These are phyloP conservation scores for Cyamopsis tetragonoloba DNA, from an alignment of 306 rosid genomes.

Conservation along the genomic window DNA sequence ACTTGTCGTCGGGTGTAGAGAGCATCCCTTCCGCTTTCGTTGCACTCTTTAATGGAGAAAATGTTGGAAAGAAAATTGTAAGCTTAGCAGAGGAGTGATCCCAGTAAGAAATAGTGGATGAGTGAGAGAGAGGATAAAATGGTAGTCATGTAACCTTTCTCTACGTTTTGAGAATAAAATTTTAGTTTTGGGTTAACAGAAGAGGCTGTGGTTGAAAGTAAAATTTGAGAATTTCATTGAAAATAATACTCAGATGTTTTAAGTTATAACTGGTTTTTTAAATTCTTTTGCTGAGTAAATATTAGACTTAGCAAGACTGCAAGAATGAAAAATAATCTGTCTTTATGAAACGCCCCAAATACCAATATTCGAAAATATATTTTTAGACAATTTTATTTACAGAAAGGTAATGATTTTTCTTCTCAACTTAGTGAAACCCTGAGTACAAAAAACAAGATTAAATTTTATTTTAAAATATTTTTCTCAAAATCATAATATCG, in stretches of 20 bases:
- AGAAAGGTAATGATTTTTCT: no score
- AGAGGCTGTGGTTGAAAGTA: neutral
- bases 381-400: no score
- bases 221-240: neutral
- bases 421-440: no score
- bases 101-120: neutral
- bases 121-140: neutral
- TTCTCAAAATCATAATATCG: no score
- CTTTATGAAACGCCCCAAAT: no score
- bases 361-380: no score
- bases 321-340: no score
- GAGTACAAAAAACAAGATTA: no score
- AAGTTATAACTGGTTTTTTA: neutral
- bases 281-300: neutral
- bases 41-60: constrained; percentile 59
- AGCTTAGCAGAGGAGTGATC: constrained; percentile 33
- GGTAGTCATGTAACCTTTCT: neutral
- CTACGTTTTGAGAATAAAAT: neutral
- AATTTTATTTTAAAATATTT: no score
- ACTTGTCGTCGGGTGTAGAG: constrained; percentile 53
- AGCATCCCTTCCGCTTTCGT: constrained; percentile 59
- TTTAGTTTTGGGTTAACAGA: neutral
- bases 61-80: constrained; percentile 66
- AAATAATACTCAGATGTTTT: neutral
- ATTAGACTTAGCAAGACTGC: neutral